phyloP scores from a whole-genome alignment of 2,329 filamentous ascomycete genomes.

The Venturiaceae sp. region DNA sequence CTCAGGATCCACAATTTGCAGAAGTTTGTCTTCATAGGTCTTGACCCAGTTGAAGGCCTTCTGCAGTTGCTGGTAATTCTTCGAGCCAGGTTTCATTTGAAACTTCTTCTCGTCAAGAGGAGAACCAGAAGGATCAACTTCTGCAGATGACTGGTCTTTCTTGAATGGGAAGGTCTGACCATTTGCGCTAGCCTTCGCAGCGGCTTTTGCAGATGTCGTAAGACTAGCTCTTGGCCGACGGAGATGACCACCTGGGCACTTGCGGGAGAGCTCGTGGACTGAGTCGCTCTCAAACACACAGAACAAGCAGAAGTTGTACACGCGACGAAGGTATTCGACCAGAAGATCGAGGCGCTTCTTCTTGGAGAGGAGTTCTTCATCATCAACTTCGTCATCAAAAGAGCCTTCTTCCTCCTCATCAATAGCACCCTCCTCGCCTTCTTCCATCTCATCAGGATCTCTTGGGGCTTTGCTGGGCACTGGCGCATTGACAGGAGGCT shows the following conservation, averaged over 20 bases:
- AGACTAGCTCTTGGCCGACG: slow-evolving; percentile 81
- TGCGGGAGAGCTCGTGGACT: slow-evolving; percentile 87
- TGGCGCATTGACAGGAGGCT: slow-evolving; percentile 49
- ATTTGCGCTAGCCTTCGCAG: slow-evolving; percentile 73
- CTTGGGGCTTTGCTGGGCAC: slow-evolving; percentile 53
- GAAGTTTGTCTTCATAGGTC: slow-evolving; percentile 94
- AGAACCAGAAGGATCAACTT: slow-evolving; percentile 55
- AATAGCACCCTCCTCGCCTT: slow-evolving; percentile 56
- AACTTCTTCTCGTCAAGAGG: slow-evolving; percentile 66
- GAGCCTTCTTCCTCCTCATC: slow-evolving; percentile 55
- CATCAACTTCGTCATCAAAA: slow-evolving; percentile 71
- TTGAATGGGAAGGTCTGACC: slow-evolving; percentile 78
- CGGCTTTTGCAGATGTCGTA: slow-evolving; percentile 71
- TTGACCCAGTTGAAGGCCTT: slow-evolving; percentile 98
- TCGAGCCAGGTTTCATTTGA: slow-evolving; percentile 52
- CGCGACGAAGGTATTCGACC: slow-evolving; percentile 91
- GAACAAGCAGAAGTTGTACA: slow-evolving; percentile 99
- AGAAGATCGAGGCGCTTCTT: slow-evolving; percentile 96
- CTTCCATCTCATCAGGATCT: slow-evolving; percentile 52
- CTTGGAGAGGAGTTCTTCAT: slow-evolving; percentile 79
- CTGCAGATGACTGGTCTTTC: slow-evolving; percentile 57
- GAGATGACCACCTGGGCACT: slow-evolving; percentile 95
- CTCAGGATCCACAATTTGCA: slow-evolving; percentile 86
- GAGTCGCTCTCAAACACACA: slow-evolving; percentile 98
- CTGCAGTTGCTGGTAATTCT: slow-evolving; percentile 84